Percentiles rank a stretch among this genome's conserved stretches.
phyloP scores from a whole-genome alignment of 257 asterid genomes.

The Jacaranda mimosifolia region DNA sequence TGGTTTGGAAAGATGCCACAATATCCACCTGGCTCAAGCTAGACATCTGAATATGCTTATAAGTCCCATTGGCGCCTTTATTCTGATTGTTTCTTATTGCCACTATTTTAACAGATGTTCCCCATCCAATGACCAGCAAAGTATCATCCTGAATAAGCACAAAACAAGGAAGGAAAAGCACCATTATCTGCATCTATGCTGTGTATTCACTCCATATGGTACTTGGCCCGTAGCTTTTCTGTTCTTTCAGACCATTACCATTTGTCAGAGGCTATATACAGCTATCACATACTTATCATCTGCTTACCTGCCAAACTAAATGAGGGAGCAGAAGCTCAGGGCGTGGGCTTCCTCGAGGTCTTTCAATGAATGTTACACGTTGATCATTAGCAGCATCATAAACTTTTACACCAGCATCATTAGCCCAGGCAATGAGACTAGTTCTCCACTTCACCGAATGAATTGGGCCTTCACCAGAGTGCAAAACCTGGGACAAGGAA shows the following conservation, averaged over 20 bases:
- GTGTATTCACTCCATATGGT: constrained; percentile 20
- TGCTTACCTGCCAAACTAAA: constrained; percentile 95
- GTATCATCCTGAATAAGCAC: constrained; percentile 76
- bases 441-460: constrained; percentile 95
- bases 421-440: constrained; percentile 98
- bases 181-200: constrained; percentile 23
- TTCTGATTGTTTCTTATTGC: constrained; percentile 74
- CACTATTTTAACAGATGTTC: constrained; percentile 88
- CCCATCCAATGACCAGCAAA: constrained; percentile 98
- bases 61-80: constrained; percentile 69
- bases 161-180: constrained; percentile 42
- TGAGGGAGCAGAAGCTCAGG: constrained; percentile 97
- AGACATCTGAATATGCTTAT: constrained; percentile 68
- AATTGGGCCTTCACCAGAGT: constrained; percentile 99
- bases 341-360: constrained; percentile 95
- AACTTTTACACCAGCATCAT: constrained; percentile 95
- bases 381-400: constrained; percentile 96
- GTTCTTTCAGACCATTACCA: constrained; percentile 27
- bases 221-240: background rate
- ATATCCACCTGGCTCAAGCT: constrained; percentile 92
- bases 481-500: constrained; percentile 76
- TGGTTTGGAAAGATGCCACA: constrained; percentile 95
- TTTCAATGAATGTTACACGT: constrained; percentile 87
- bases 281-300: constrained; percentile 26
- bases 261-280: constrained; percentile 22